Percentiles rank a stretch among this genome's conserved stretches.
Evolutionary conservation across 176 grass and related monocot species (phyloP).

Genomic region (Raddia distichophylla): DNA sequence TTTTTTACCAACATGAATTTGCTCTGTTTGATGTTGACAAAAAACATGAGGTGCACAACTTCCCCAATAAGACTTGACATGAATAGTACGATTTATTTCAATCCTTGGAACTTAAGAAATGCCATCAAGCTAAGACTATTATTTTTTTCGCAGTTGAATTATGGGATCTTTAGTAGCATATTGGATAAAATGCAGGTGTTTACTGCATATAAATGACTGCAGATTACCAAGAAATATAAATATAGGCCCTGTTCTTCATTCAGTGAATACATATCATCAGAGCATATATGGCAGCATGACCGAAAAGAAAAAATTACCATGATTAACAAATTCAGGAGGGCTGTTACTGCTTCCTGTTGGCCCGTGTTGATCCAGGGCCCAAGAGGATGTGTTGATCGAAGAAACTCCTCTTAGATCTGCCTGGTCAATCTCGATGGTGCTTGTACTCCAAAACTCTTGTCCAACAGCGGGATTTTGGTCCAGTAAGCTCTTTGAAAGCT

Average conservation of each 20-base stretch:
- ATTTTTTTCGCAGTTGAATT: not conserved
- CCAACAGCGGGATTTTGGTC: conserved; percentile 28
- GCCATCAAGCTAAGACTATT: not conserved
- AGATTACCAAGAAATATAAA: not conserved
- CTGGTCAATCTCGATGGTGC: conserved; percentile 55
- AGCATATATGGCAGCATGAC: not conserved
- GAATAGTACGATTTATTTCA: conserved; percentile 10
- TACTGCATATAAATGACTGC: not conserved
- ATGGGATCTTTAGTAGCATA: not conserved
- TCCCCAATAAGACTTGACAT: not conserved
- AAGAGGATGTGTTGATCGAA: not conserved
- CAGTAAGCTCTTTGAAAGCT: conserved; percentile 37
- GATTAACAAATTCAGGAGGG: conserved; percentile 32
- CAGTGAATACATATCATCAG: not conserved
- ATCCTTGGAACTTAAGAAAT: not conserved
- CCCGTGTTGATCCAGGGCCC: conserved; percentile 37
- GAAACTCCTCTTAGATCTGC: conserved; percentile 37
- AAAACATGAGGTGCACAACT: not conserved
- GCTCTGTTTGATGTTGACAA: not conserved
- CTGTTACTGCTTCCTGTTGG: conserved; percentile 36
- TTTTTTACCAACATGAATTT: no score
- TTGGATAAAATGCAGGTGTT: not conserved
- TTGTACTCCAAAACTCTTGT: conserved; percentile 56
- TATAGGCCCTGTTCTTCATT: no score
- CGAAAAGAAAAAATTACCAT: conserved; percentile 40